Evolutionary conservation across 176 grass and related monocot species (phyloP).

Genomic region (Pontederia paniculata): DNA sequence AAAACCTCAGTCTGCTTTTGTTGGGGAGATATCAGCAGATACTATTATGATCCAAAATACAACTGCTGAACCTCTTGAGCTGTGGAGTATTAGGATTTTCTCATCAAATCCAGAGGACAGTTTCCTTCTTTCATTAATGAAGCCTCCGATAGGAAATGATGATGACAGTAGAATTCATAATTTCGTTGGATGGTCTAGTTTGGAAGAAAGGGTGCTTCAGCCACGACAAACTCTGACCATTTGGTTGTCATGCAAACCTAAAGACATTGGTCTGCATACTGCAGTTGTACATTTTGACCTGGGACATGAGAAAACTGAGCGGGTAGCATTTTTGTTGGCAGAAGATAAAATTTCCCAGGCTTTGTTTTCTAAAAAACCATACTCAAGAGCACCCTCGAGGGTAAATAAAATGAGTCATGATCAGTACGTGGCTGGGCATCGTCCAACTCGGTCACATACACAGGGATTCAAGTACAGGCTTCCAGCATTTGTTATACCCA

Average conservation of each 20-base stretch:
- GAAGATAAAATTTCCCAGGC: slow-evolving; percentile 64
- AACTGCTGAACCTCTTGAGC: slow-evolving; percentile 37
- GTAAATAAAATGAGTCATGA: slow-evolving; percentile 40
- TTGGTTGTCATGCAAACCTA: slow-evolving; percentile 85
- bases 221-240: slow-evolving; percentile 59
- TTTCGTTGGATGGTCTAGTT: slow-evolving; percentile 47
- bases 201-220: slow-evolving; percentile 67
- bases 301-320: slow-evolving; percentile 70
- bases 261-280: slow-evolving; percentile 79
- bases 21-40: slow-evolving; percentile 51
- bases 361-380: slow-evolving; percentile 59
- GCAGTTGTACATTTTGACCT: slow-evolving; percentile 84
- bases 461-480: slow-evolving; percentile 55
- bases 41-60: slow-evolving; percentile 50
- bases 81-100: slow-evolving; percentile 87
- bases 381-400: slow-evolving; percentile 36
- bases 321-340: slow-evolving; percentile 67
- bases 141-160: slow-evolving; percentile 40
- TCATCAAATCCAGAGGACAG: slow-evolving; percentile 81
- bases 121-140: slow-evolving; percentile 71
- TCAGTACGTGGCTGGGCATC: slow-evolving; percentile 46
- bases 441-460: slow-evolving; percentile 30
- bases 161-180: slow-evolving; percentile 32
- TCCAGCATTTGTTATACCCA: slow-evolving; percentile 60
- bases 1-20: slow-evolving; percentile 62